Evolutionary conservation across 2,329 filamentous ascomycete species (phyloP).

Genomic region (Emergomyces africanus): DNA sequence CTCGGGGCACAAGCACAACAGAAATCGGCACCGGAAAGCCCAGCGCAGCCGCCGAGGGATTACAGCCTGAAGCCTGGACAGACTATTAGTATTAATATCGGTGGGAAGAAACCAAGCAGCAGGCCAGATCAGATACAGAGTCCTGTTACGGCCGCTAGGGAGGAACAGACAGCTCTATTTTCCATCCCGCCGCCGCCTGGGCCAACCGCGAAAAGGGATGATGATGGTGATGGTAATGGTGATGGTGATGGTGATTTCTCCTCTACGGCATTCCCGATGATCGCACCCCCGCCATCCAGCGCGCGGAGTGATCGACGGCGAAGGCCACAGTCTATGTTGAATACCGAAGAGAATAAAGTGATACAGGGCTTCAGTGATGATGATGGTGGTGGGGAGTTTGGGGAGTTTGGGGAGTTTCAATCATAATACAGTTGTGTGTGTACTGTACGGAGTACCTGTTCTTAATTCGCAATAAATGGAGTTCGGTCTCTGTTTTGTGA

Average conservation of each 20-base stretch:
- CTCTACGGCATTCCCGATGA: conserved; percentile 24
- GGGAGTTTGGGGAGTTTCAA: conserved; percentile 75
- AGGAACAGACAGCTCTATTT: conserved; percentile 44
- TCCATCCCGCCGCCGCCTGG: conserved; percentile 56
- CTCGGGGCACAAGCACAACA: neutral
- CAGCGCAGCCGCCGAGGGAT: conserved; percentile 41
- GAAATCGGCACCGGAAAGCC: conserved; percentile 7
- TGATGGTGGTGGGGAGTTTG: conserved; percentile 76
- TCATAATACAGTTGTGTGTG: conserved; percentile 15
- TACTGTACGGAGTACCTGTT: neutral
- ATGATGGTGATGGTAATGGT: neutral
- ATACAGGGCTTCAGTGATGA: conserved; percentile 63
- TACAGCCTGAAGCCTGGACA: conserved; percentile 82
- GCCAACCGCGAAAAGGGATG: conserved; percentile 3
- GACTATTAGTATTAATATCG: conserved; percentile 72
- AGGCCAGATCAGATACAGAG: neutral
- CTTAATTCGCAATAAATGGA: neutral
- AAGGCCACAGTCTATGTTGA: conserved; percentile 39
- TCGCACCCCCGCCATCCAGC: conserved; percentile 52
- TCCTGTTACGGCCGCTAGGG: conserved; percentile 14
- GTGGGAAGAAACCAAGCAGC: conserved; percentile 30
- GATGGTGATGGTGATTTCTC: neutral
- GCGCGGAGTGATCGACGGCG: conserved; percentile 48
- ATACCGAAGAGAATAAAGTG: conserved; percentile 30
- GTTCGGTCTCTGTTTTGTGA: neutral